Percentiles rank a stretch among this genome's conserved stretches.
Conservation (phyloP, 192 early-diverging fungal species). For the Phycomyces blakesleeanus region DNA sequence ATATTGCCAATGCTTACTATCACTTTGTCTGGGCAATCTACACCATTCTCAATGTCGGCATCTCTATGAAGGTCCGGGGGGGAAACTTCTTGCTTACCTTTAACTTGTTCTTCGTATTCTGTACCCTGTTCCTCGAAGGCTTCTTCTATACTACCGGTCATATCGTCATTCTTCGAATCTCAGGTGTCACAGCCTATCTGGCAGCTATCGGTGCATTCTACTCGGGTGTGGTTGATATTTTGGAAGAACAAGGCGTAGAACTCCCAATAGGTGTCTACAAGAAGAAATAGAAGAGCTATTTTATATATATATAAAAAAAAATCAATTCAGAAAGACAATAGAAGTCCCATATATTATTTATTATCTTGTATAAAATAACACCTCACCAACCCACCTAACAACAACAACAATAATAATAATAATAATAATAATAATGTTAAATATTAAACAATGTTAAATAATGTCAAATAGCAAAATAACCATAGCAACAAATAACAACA, state of each 20-base stretch:
- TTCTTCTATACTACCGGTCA: not conserved
- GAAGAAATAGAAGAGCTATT: conserved; percentile 7
- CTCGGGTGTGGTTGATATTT: conserved; percentile 26
- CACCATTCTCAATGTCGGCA: conserved; percentile 5
- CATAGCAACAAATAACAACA: no score
- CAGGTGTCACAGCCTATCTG: conserved; percentile 23
- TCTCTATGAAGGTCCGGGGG: conserved; percentile 18
- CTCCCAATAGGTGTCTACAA: conserved; percentile 17
- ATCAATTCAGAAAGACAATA: no score
- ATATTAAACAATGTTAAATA: no score
- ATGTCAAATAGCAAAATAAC: no score
- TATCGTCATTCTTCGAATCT: conserved; percentile 7
- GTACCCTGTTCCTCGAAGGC: conserved; percentile 23
- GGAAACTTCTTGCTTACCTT: conserved; percentile 20
- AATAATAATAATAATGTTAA: no score
- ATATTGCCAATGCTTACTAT: conserved; percentile 16
- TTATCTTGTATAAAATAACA: no score
- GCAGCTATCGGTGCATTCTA: conserved; percentile 31
- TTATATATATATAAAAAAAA: no score
- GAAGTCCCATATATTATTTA: no score
- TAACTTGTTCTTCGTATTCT: conserved; percentile 22
- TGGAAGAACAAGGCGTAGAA: conserved; percentile 26
- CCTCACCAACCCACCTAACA: no score
- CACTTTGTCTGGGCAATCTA: conserved; percentile 19
- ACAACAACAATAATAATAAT: no score